Conservation (phyloP, 2,329 filamentous ascomycete species). For the Aspergillus sclerotialis region DNA sequence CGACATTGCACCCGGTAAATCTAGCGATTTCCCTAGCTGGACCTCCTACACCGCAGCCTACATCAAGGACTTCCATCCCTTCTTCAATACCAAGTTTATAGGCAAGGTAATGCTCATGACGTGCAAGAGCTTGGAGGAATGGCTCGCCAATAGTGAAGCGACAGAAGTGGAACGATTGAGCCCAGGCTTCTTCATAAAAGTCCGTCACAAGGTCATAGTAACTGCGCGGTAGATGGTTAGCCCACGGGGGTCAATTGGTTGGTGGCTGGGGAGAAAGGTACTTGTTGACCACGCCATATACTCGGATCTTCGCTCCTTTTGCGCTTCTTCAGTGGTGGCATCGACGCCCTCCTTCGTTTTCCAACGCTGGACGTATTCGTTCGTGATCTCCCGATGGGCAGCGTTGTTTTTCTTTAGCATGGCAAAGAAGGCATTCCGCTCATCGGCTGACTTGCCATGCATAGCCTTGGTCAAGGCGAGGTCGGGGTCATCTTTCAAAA, state of each 20-base stretch:
- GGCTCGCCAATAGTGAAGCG: constrained; percentile 80
- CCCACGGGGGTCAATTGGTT: background rate
- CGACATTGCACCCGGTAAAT: constrained; percentile 83
- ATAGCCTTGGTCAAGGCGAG: constrained; percentile 84
- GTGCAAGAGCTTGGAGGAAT: constrained; percentile 85
- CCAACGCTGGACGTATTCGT: constrained; percentile 96
- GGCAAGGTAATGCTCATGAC: constrained; percentile 96
- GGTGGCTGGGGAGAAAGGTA: constrained; percentile 42
- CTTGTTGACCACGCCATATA: constrained; percentile 90
- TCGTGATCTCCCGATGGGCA: constrained; percentile 73
- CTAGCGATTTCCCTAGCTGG: constrained; percentile 94
- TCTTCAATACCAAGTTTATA: constrained; percentile 79
- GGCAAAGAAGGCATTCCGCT: constrained; percentile 66
- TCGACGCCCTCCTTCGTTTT: constrained; percentile 71
- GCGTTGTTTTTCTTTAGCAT: constrained; percentile 77
- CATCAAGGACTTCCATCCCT: constrained; percentile 85
- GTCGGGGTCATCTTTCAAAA: constrained; percentile 57
- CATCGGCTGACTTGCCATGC: constrained; percentile 67
- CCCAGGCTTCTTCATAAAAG: constrained; percentile 95
- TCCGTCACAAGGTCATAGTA: constrained; percentile 98
- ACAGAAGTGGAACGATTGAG: constrained; percentile 94
- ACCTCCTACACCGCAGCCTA: constrained; percentile 93
- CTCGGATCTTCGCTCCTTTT: constrained; percentile 69
- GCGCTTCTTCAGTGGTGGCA: constrained; percentile 63
- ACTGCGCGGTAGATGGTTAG: constrained; percentile 35